Evolutionary conservation across 805 yeast genomes (phyloP).

Genomic region (Starmerella asiatica): DNA sequence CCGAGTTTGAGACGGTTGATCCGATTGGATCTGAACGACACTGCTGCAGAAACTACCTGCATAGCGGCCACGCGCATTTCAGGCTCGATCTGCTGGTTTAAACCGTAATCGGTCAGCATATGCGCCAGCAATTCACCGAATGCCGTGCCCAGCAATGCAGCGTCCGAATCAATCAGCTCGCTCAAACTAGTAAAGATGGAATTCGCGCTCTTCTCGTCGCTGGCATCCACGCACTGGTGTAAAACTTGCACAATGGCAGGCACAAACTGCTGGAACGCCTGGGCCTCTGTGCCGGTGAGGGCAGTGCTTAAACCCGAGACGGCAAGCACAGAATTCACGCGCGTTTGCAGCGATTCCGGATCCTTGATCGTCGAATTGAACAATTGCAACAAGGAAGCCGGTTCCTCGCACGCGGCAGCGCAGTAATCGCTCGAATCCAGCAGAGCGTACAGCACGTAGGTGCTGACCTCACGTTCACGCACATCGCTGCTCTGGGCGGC

Average conservation of each 20-base stretch:
- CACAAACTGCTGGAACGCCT: conserved; percentile 45
- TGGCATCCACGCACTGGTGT: conserved; percentile 53
- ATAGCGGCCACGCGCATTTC: conserved; percentile 74
- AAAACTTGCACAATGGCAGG: conserved; percentile 75
- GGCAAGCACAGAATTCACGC: conserved; percentile 72
- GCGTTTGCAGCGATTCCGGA: conserved; percentile 50
- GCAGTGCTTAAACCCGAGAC: conserved; percentile 61
- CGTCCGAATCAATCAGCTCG: conserved; percentile 61
- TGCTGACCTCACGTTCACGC: conserved; percentile 64
- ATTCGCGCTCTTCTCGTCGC: conserved; percentile 59
- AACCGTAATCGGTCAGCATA: conserved; percentile 55
- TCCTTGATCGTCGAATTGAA: conserved; percentile 55
- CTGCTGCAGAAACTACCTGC: conserved; percentile 68
- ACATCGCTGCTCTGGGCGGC: conserved; percentile 49
- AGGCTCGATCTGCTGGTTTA: conserved; percentile 51
- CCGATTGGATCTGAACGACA: conserved; percentile 68
- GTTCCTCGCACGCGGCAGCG: conserved; percentile 20
- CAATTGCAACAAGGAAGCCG: conserved; percentile 55
- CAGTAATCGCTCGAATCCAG: conserved; percentile 38
- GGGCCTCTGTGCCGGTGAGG: conserved; percentile 33
- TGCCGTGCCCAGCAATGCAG: conserved; percentile 63
- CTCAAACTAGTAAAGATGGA: conserved; percentile 74
- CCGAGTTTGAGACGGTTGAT: conserved; percentile 72
- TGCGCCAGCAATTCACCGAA: conserved; percentile 55
- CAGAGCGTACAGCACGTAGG: conserved; percentile 62